Percentiles rank a stretch among this genome's conserved stretches.
These are phyloP conservation scores for Nematocida ausubeli DNA, from an alignment of 371 early-diverging fungal genomes.

Conservation along the genomic window DNA sequence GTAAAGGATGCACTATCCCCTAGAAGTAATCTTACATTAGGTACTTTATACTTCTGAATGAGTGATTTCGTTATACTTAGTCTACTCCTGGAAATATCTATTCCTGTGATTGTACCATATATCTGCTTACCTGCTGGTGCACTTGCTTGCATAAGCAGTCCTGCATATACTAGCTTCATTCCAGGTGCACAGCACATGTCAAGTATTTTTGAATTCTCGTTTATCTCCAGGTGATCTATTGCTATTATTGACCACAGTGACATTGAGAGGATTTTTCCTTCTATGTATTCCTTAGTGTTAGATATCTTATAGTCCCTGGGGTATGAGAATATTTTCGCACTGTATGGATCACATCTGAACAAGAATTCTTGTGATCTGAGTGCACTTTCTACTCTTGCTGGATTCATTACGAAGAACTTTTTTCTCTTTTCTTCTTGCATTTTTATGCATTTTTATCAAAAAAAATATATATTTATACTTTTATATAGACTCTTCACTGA, in stretches of 20 bases:
- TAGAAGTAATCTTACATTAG: not conserved
- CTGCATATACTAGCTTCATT: constrained; percentile 66
- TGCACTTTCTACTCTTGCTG: not conserved
- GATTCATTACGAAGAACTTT: constrained; percentile 1
- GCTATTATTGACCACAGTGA: constrained; percentile 28
- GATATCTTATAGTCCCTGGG: not conserved
- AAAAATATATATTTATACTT: no score
- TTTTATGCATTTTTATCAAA: no score
- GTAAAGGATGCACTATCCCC: not conserved
- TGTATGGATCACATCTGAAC: not conserved
- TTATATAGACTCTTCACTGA: no score
- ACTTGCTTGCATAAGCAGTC: not conserved
- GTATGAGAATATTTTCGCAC: constrained; percentile 6
- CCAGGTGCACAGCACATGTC: constrained; percentile 72
- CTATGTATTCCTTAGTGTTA: not conserved
- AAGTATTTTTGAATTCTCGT: constrained; percentile 76
- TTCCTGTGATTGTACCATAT: not conserved
- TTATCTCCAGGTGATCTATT: constrained; percentile 72
- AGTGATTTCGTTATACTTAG: constrained; percentile 10
- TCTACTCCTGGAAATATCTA: not conserved
- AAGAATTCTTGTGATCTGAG: not conserved
- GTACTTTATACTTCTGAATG: constrained; percentile 2
- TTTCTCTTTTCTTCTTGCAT: not conserved
- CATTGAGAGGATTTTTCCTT: not conserved
- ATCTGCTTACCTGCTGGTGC: no score